phyloP scores from a whole-genome alignment of 2,329 filamentous ascomycete species.

The Hymenotorrendiella dingleyae region DNA sequence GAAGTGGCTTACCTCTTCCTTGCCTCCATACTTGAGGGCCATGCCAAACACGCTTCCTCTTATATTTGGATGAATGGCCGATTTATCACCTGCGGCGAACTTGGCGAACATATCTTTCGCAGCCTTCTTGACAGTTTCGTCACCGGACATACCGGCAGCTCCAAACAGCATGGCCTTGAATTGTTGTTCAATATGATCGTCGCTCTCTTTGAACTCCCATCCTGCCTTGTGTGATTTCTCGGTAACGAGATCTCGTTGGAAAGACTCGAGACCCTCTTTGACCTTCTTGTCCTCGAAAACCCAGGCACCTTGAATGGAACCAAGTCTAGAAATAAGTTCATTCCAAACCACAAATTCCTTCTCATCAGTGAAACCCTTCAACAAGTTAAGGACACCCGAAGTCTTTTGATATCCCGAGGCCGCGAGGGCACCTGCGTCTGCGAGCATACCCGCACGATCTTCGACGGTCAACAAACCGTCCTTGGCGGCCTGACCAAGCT shows the following conservation, averaged over 20 bases:
- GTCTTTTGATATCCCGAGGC: constrained; percentile 91
- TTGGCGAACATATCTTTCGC: constrained; percentile 87
- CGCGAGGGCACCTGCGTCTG: constrained; percentile 84
- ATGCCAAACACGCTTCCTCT: constrained; percentile 82
- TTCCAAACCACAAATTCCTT: constrained; percentile 92
- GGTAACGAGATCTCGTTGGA: constrained; percentile 73
- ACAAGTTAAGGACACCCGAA: constrained; percentile 75
- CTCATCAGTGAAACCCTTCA: constrained; percentile 82
- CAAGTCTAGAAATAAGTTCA: constrained; percentile 76
- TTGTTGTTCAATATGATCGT: constrained; percentile 87
- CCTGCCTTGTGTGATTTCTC: constrained; percentile 79
- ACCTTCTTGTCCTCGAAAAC: constrained; percentile 73
- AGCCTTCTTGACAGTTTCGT: constrained; percentile 70
- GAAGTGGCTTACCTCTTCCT: constrained; percentile 58
- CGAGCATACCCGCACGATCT: constrained; percentile 90
- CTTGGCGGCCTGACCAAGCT: constrained; percentile 83
- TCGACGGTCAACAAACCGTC: constrained; percentile 75
- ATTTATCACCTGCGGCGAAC: constrained; percentile 71
- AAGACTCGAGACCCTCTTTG: constrained; percentile 72
- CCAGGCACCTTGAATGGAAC: constrained; percentile 78
- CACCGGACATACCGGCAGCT: constrained; percentile 72
- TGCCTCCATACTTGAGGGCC: constrained; percentile 75
- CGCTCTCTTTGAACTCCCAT: constrained; percentile 78
- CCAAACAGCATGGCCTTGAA: constrained; percentile 92
- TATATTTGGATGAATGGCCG: constrained; percentile 87